Base-by-base conservation (phyloP, 179 eudicot genomes). In the Amaranthus tricolor region DNA sequence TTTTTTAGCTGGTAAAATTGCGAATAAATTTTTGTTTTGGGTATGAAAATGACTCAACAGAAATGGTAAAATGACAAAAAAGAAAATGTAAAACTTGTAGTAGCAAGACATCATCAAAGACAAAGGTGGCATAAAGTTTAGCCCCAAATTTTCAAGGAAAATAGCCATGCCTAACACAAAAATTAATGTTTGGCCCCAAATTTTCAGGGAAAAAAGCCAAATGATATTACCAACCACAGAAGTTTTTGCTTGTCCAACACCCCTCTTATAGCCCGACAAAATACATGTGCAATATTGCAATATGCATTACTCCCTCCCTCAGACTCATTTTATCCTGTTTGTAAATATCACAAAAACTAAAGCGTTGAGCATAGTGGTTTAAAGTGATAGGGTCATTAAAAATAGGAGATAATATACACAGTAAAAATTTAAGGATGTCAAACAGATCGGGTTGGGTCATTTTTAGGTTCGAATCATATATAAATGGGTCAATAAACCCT, bases 161-260 rank as follows among this genome's bases (percentile, higher is more conserved):
- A 68, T 68, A 51, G 58, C 48, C 66, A 68, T 68, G 59, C 72
- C 59, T 68, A 68, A 2, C 40, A 31, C 40, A 4, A 7, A 19
- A 68, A 19, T 52, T 21, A 52, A 17, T 20, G 19, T 68, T 51
- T 45, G 21, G 47, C 17, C 72, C 72, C 58, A 0, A 68, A 68
- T 68, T 52, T 68, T 59, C 21, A 59, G 59, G 6, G 5, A 31
- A 31, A 13, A 68, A 68, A 51, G 72, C 57, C 51, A 31, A 21
- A 7, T 4, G 3, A 31, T 31, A 31, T 31, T 49, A 19, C 0
- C n/a, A 49, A 49, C 55, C 56, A 49, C 10, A 67, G 14, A 49
- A 20, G 56, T 56, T 17, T 1, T 67, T 10, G 57, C 72, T 68
- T 68, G 72, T 14, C 59, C 59, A 21, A 68, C 72, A 68, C 72